Percentiles rank a stretch among this genome's conserved stretches.
Evolutionary conservation across 768 basidiomycete genomes (phyloP).

Genomic region (Hypholoma fasciculare): DNA sequence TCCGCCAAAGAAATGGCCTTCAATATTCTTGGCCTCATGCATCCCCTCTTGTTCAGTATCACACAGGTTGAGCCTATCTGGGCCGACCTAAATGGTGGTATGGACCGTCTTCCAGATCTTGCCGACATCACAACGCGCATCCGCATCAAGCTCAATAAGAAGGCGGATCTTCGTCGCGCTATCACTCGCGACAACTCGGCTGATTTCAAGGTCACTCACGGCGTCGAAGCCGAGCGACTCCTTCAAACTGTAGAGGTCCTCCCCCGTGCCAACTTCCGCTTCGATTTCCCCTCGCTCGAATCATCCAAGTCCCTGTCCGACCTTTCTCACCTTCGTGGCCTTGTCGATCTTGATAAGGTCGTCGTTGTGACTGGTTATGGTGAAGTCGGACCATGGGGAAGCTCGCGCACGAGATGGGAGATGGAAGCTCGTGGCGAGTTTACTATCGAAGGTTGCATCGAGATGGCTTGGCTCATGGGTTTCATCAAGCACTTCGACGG

Average conservation of each 20-base stretch:
- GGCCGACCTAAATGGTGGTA: slow-evolving; percentile 98
- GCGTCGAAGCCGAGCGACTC: slow-evolving; percentile 88
- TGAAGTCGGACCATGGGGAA: slow-evolving; percentile 98
- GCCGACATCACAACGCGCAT: slow-evolving; percentile 90
- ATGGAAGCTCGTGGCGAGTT: slow-evolving; percentile 99
- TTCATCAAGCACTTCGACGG: slow-evolving; percentile 99
- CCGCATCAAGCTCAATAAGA: slow-evolving; percentile 76
- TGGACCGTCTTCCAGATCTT: slow-evolving; percentile 95
- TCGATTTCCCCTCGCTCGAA: slow-evolving; percentile 90
- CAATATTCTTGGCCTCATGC: slow-evolving; percentile 99
- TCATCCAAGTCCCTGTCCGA: slow-evolving; percentile 66
- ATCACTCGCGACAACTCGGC: slow-evolving; percentile 92
- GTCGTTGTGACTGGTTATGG: slow-evolving; percentile 95
- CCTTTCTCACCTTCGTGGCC: slow-evolving; percentile 76
- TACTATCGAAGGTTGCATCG: slow-evolving; percentile 96
- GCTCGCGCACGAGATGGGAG: slow-evolving; percentile 97
- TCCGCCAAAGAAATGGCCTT: slow-evolving; percentile 99
- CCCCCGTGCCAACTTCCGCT: slow-evolving; percentile 97
- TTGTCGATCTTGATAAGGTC: slow-evolving; percentile 95
- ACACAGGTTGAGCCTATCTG: slow-evolving; percentile 99
- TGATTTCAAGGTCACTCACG: slow-evolving; percentile 92
- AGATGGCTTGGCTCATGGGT: slow-evolving; percentile 99
- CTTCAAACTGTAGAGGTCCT: slow-evolving; percentile 91
- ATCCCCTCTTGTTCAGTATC: slow-evolving; percentile 97
- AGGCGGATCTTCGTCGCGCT: slow-evolving; percentile 90